A percentile compares a stretch with the other conserved stretches of the same genome.
phyloP scores from a whole-genome alignment of 306 rosid species.

The Castanopsis chinensis region DNA sequence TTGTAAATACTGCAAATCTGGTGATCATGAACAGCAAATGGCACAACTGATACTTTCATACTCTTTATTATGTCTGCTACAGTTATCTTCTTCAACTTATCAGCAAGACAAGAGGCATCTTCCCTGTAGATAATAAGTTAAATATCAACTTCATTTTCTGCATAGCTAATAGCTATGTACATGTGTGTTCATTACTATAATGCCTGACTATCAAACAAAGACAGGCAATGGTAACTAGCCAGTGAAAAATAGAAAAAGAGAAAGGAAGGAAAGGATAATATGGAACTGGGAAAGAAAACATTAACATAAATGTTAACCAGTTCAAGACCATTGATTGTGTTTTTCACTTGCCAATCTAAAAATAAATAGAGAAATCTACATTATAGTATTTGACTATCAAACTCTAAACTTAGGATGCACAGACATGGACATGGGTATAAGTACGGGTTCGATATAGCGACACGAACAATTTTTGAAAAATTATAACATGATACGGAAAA shows the following conservation, averaged over 20 bases:
- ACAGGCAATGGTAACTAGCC: neutral
- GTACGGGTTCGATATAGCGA: too few species aligned
- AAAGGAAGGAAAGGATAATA: too few species aligned
- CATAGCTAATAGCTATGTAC: neutral
- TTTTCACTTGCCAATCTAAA: too few species aligned
- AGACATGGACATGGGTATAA: too few species aligned
- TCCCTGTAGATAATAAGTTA: constrained; percentile 51
- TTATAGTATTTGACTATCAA: neutral
- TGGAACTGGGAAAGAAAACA: neutral
- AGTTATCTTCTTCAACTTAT: constrained; percentile 76
- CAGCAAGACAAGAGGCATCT: constrained; percentile 59
- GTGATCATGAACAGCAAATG: constrained; percentile 33
- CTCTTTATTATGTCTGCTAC: constrained; percentile 81
- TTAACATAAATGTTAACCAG: neutral
- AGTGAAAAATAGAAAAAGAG: too few species aligned
- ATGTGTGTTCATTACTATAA: neutral
- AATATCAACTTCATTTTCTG: neutral
- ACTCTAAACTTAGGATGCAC: too few species aligned
- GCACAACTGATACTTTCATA: constrained; percentile 66
- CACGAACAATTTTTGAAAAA: too few species aligned
- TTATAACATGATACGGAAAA: too few species aligned
- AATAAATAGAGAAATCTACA: neutral
- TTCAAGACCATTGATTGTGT: too few species aligned
- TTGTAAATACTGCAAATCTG: constrained; percentile 66
- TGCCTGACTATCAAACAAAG: neutral